These are phyloP conservation scores for Penicillium tannophilum DNA, from an alignment of 495 filamentous ascomycete species.

Conservation along the genomic window DNA sequence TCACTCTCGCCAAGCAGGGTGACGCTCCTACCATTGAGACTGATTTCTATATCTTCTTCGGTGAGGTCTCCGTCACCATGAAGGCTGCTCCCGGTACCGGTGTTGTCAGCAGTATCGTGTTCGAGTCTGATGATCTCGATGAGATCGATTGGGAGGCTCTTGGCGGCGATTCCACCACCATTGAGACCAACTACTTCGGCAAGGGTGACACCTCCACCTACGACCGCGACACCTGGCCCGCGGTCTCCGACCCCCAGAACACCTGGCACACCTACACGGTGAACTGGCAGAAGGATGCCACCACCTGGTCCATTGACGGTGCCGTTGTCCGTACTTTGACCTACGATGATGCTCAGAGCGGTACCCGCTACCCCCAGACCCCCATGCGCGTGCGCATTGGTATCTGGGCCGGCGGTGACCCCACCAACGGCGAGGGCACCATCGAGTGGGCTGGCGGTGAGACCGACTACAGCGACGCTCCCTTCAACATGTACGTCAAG, in stretches of 20 bases:
- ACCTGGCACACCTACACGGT: constrained; percentile 81
- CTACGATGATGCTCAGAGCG: constrained; percentile 50
- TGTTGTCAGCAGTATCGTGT: constrained; percentile 77
- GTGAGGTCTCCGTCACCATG: constrained; percentile 65
- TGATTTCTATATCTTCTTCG: constrained; percentile 13
- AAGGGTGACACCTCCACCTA: constrained; percentile 81
- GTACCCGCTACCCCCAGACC: constrained; percentile 83
- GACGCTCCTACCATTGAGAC: constrained; percentile 72
- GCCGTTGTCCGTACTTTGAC: constrained; percentile 68
- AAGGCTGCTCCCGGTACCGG: constrained; percentile 73
- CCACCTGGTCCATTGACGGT: constrained; percentile 81
- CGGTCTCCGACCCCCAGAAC: constrained; percentile 63
- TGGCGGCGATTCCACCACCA: constrained; percentile 62
- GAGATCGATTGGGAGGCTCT: constrained; percentile 83
- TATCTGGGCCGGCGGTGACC: constrained; percentile 84
- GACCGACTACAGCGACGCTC: constrained; percentile 72
- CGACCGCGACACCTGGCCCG: constrained; percentile 66
- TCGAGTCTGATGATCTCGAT: constrained; percentile 90
- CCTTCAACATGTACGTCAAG: constrained; percentile 78
- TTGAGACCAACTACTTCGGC: constrained; percentile 94
- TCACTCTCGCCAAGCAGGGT: constrained; percentile 69
- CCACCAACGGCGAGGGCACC: constrained; percentile 60
- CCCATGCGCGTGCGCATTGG: constrained; percentile 88
- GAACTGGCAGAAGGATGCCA: constrained; percentile 74
- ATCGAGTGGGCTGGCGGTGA: constrained; percentile 79